Evolutionary conservation across 2,329 filamentous ascomycete species (phyloP).

Genomic region (Cadophora sp.): DNA sequence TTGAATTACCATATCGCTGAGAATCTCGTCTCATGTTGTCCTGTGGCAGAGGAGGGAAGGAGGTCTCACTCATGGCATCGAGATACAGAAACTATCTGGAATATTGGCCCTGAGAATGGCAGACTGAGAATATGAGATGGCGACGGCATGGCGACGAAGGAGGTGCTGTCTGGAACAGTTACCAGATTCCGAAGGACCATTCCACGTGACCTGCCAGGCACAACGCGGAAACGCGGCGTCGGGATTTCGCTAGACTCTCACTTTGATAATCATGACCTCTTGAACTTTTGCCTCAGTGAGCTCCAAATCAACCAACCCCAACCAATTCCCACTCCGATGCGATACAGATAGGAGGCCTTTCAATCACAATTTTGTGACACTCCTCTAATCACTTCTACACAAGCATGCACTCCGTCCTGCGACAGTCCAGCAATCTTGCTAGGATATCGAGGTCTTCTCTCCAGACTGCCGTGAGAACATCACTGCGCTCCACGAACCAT

Average conservation of each 20-base stretch:
- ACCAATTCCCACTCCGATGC: constrained; percentile 27
- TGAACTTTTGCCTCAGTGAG: constrained; percentile 14
- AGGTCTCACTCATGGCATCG: no score
- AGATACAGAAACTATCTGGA: no score
- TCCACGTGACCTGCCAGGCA: constrained; percentile 11
- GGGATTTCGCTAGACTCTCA: constrained; percentile 2
- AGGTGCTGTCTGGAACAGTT: no score
- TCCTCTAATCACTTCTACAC: constrained; percentile 32
- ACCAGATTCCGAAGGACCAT: no score
- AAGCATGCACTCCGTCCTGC: constrained; percentile 71
- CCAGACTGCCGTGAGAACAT: constrained; percentile 57
- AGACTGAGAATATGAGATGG: no score
- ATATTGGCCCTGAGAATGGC: no score
- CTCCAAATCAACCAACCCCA: constrained; percentile 15
- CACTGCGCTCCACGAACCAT: constrained; percentile 50
- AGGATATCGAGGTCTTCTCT: constrained; percentile 64
- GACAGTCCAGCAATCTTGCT: constrained; percentile 71
- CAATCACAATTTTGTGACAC: constrained; percentile 33
- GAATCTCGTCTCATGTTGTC: no score
- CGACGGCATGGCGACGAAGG: no score
- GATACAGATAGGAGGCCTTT: constrained; percentile 33
- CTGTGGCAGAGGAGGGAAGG: no score
- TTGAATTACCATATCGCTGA: no score
- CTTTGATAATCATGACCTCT: constrained; percentile 28
- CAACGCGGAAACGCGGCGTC: constrained; percentile 12